A percentile compares a stretch with the other conserved stretches of the same genome.
phyloP scores from a whole-genome alignment of 306 rosid genomes.

The Sindora glabra region DNA sequence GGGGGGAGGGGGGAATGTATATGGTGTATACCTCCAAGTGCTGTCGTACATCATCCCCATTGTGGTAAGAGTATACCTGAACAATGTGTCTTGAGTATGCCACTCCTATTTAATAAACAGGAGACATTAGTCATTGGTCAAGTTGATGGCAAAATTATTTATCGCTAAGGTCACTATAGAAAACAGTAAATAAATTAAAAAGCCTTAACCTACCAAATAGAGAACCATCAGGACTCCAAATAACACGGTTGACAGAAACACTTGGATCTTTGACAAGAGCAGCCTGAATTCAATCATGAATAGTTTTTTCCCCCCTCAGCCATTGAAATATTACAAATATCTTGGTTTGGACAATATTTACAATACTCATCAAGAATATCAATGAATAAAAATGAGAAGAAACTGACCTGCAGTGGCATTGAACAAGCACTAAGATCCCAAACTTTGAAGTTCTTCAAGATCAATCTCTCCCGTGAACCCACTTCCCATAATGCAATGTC shows the following conservation, averaged over 20 bases:
- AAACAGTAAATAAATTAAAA: conserved; percentile 8
- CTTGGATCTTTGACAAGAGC: conserved; percentile 89
- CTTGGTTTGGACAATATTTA: background rate
- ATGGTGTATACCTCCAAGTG: conserved; percentile 63
- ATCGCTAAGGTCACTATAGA: background rate
- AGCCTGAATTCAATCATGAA: conserved; percentile 47
- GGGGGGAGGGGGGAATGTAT: no score
- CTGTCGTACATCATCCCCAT: conserved; percentile 65
- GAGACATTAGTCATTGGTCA: background rate
- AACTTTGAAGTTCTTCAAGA: conserved; percentile 78
- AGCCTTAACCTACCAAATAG: conserved; percentile 63
- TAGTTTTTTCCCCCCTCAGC: conserved; percentile 17
- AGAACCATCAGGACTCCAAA: conserved; percentile 96
- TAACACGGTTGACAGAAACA: conserved; percentile 95
- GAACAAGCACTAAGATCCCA: conserved; percentile 93
- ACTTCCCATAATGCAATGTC: conserved; percentile 98
- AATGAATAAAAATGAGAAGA: background rate
- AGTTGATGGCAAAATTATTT: background rate
- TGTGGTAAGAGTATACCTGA: conserved; percentile 81
- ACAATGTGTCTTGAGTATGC: conserved; percentile 95
- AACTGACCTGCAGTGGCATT: conserved; percentile 76
- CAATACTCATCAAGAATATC: background rate
- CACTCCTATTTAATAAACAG: conserved; percentile 49
- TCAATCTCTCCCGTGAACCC: conserved; percentile 80
- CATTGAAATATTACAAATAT: conserved; percentile 2